A percentile compares a stretch with the other conserved stretches of the same genome.
phyloP scores from a whole-genome alignment of 192 early-diverging fungal genomes.

The Pilobolus umbonatus region DNA sequence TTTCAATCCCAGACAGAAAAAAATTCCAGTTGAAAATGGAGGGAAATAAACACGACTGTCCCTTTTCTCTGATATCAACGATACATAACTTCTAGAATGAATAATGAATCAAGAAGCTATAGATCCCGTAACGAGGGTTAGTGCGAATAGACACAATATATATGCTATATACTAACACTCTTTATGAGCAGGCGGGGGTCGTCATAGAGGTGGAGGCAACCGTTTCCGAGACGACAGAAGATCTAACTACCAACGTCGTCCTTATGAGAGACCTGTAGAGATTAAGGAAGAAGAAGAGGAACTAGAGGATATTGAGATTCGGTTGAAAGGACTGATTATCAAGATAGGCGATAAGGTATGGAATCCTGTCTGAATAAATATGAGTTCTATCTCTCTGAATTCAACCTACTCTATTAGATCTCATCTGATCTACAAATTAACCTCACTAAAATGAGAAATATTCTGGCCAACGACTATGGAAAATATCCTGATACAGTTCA shows the following conservation, averaged over 20 bases:
- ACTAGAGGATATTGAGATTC: slow-evolving; percentile 58
- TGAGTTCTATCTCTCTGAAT: not conserved
- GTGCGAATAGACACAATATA: not conserved
- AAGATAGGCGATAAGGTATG: slow-evolving; percentile 71
- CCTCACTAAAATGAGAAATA: slow-evolving; percentile 60
- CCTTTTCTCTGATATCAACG: no score
- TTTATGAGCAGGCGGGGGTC: slow-evolving; percentile 3
- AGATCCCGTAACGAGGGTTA: slow-evolving; percentile 18
- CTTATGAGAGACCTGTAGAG: slow-evolving; percentile 16
- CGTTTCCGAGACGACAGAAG: not conserved
- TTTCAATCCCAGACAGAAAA: no score
- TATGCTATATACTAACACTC: not conserved
- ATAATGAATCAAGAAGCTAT: slow-evolving; percentile 16
- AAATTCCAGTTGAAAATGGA: no score
- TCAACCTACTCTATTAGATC: slow-evolving; percentile 26
- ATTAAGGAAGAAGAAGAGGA: slow-evolving; percentile 33
- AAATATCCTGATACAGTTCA: slow-evolving; percentile 61
- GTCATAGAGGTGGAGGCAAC: slow-evolving; percentile 2
- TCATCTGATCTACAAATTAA: slow-evolving; percentile 59
- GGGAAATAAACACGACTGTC: no score
- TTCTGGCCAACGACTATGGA: slow-evolving; percentile 65
- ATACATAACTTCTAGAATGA: no score
- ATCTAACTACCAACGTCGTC: slow-evolving; percentile 12
- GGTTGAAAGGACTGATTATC: slow-evolving; percentile 65
- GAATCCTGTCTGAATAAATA: not conserved